Base-by-base conservation (phyloP, 2,329 filamentous ascomycete species). In the Claviceps maximensis region DNA sequence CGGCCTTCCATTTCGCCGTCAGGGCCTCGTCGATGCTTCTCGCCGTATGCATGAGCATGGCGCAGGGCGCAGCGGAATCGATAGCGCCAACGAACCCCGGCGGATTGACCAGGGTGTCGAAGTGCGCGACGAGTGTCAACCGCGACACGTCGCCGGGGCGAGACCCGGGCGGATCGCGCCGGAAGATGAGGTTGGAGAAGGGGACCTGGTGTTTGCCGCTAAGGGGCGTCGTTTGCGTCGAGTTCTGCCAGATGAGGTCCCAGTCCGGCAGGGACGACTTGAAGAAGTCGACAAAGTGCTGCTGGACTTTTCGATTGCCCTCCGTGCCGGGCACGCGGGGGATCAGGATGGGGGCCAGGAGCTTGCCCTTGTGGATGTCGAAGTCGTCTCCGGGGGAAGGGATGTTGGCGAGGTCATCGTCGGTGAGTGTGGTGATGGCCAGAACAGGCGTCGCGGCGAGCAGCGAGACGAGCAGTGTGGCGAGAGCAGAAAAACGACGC, bases 31-130 rank as follows among this genome's bases (percentile, higher is more conserved):
- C 90, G 47, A 98, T 80, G 57, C 82, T 87, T 58, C 84, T 77
- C 56, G 90, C 87, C 13, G 85, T 82, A 65, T 95, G 87, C 80
- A 98, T 78, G 54, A 98, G 75, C 77, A 97, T 89, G 0, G 93
- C 93, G 67, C 91, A 97, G 10, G 93, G 90, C 19, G 87, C 93
- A 1, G 93, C 93, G 61, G 89, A 95, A 65, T 98, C 93, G 15
- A 82, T 94, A 0, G 91, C 93, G 0, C 93, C 93, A 54, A 98
- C 86, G 66, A 98, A 98, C 1, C 89, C 91, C 56, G 83, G 72
- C 0, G 90, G 91, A 27, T 74, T 74, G 54, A 86, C 76, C 69
- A 95, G 86, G 65, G 83, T 90, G 62, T 98, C 93, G 66, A 95
- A 97, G 66, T 98, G 93, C 42, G 93, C 93, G 7, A 91, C 93